Conservation (phyloP, 192 early-diverging fungal genomes). For the Backusella australiensis region DNA sequence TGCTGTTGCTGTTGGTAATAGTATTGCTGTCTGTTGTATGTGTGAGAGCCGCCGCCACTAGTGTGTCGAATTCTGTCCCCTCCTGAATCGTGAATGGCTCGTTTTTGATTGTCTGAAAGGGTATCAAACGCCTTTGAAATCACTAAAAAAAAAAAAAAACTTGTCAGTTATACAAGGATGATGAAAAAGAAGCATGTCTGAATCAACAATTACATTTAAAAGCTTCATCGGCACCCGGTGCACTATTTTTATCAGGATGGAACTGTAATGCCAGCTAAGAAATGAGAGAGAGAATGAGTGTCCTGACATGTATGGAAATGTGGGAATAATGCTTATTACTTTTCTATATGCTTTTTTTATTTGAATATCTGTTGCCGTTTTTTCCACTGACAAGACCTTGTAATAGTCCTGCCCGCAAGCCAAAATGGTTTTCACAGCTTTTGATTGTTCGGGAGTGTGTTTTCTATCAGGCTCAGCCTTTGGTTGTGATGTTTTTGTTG, state of each 20-base stretch:
- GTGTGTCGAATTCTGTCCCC: slow-evolving; percentile 52
- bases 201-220: slow-evolving; percentile 70
- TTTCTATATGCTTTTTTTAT: slow-evolving; percentile 96
- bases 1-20: slow-evolving; percentile 38
- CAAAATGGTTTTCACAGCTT: slow-evolving; percentile 76
- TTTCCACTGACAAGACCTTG: slow-evolving; percentile 73
- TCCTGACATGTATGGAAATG: background rate
- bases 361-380: slow-evolving; percentile 69
- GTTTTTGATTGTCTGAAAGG: slow-evolving; percentile 84
- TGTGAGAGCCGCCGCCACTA: slow-evolving; percentile 22
- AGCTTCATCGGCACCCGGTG: slow-evolving; percentile 96
- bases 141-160: slow-evolving; percentile 43
- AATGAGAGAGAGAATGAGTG: background rate
- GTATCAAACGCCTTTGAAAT: slow-evolving; percentile 90
- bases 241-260: slow-evolving; percentile 95
- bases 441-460: slow-evolving; percentile 75
- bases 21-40: slow-evolving; percentile 21
- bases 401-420: slow-evolving; percentile 79
- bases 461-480: slow-evolving; percentile 34
- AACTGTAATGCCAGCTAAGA: slow-evolving; percentile 82
- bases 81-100: slow-evolving; percentile 80
- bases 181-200: background rate
- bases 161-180: background rate
- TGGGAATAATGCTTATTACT: slow-evolving; percentile 33
- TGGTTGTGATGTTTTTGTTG: background rate